Evolutionary conservation across 495 filamentous ascomycete species (phyloP).

Genomic region (Trichocladium antarcticum): DNA sequence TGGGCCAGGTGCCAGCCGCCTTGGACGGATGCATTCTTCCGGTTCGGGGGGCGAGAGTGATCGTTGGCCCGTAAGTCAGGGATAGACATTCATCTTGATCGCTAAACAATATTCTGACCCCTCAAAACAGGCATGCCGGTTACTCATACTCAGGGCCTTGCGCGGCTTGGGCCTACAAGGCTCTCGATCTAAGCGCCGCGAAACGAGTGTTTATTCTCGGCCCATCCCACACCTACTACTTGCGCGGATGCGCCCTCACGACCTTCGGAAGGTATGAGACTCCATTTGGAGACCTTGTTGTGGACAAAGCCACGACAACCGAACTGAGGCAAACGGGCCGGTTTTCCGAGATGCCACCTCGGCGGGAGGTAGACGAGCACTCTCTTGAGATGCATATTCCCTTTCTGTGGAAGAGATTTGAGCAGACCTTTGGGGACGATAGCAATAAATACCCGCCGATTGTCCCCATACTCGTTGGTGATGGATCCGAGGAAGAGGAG

Average conservation of each 20-base stretch:
- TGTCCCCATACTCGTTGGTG: constrained; percentile 83
- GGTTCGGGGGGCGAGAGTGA: constrained; percentile 64
- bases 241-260: constrained; percentile 67
- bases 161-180: constrained; percentile 90
- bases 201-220: constrained; percentile 92
- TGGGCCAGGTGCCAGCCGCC: constrained; percentile 56
- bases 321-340: constrained; percentile 49
- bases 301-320: constrained; percentile 58
- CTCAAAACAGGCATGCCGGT: constrained; percentile 66
- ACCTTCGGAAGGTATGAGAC: constrained; percentile 67
- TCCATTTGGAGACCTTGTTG: constrained; percentile 65
- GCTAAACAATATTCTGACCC: neutral
- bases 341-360: constrained; percentile 63
- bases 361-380: constrained; percentile 77
- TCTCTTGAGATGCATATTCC: constrained; percentile 95
- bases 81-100: constrained; percentile 2
- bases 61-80: constrained; percentile 84
- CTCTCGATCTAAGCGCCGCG: constrained; percentile 64
- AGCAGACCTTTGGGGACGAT: constrained; percentile 40
- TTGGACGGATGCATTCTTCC: constrained; percentile 55
- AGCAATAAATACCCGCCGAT: constrained; percentile 54
- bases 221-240: constrained; percentile 80
- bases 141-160: constrained; percentile 92
- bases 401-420: constrained; percentile 78
- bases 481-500: constrained; percentile 54